phyloP scores from a whole-genome alignment of 768 basidiomycete genomes.

The Mrakia hoshinonis region DNA sequence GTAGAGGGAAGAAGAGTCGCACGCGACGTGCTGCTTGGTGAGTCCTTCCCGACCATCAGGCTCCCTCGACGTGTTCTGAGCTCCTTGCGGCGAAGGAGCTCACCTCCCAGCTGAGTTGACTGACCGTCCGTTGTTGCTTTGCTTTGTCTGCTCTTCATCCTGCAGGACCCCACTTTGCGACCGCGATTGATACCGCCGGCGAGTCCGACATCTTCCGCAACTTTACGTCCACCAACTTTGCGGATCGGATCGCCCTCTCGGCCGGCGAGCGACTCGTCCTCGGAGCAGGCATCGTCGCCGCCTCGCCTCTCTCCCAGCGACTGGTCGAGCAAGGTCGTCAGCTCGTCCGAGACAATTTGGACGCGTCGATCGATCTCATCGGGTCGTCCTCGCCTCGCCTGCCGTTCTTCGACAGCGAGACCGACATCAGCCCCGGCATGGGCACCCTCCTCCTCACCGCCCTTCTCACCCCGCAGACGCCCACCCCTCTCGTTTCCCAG shows the following conservation, averaged over 20 bases:
- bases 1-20: slow-evolving; percentile 38
- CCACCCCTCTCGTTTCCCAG: slow-evolving; percentile 26
- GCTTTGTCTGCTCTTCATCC: background rate
- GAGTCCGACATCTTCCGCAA: slow-evolving; percentile 24
- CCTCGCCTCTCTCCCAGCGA: background rate
- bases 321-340: slow-evolving; percentile 30
- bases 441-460: slow-evolving; percentile 29
- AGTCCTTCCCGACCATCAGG: slow-evolving; percentile 31
- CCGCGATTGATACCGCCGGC: slow-evolving; percentile 23
- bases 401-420: slow-evolving; percentile 29
- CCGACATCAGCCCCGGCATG: slow-evolving; percentile 29
- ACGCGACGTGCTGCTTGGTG: slow-evolving; percentile 38
- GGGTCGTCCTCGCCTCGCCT: slow-evolving; percentile 6
- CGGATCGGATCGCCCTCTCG: slow-evolving; percentile 14
- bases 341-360: slow-evolving; percentile 29
- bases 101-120: slow-evolving; percentile 27
- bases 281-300: slow-evolving; percentile 22
- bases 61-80: slow-evolving; percentile 31
- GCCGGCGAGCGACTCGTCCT: slow-evolving; percentile 27
- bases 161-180: slow-evolving; percentile 22
- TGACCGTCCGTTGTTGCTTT: slow-evolving; percentile 9
- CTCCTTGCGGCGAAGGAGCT: slow-evolving; percentile 33
- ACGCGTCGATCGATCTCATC: slow-evolving; percentile 27
- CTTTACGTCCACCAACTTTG: slow-evolving; percentile 19
- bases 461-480: slow-evolving; percentile 34